Conservation (phyloP, 169 alveolate species). For the Plasmodium chabaudi region DNA sequence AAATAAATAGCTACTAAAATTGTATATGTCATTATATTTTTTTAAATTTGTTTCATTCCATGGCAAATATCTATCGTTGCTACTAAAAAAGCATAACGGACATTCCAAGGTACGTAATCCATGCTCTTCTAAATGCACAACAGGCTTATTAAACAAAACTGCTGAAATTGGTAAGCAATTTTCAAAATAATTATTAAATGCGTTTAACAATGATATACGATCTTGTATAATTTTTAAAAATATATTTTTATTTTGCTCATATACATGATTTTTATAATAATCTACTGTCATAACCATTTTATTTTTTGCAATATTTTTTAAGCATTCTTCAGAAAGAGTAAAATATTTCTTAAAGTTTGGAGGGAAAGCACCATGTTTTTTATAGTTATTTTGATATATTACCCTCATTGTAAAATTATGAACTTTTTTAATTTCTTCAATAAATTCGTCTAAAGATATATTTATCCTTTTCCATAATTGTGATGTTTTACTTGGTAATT, state of each 20-base stretch:
- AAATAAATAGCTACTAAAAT: not conserved
- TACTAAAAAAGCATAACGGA: constrained; percentile 60
- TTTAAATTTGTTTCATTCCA: constrained; percentile 13
- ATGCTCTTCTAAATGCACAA: constrained; percentile 59
- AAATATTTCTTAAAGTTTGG: constrained; percentile 73
- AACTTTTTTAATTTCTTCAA: constrained; percentile 71
- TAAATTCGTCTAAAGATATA: constrained; percentile 72
- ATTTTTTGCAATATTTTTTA: constrained; percentile 57
- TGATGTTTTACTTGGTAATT: constrained; percentile 61
- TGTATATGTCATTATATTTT: not conserved
- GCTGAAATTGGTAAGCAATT: constrained; percentile 67
- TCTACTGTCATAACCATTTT: constrained; percentile 72
- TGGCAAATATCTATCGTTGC: constrained; percentile 44
- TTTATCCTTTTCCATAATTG: constrained; percentile 77
- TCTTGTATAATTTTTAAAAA: constrained; percentile 73
- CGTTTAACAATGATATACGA: constrained; percentile 53
- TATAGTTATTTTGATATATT: constrained; percentile 60
- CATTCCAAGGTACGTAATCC: constrained; percentile 74
- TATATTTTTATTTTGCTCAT: constrained; percentile 41
- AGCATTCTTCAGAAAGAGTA: constrained; percentile 46
- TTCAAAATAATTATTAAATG: constrained; percentile 67
- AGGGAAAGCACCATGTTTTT: constrained; percentile 61
- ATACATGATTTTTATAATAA: constrained; percentile 45
- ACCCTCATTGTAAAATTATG: constrained; percentile 70
- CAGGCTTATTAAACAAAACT: constrained; percentile 64